Evolutionary conservation across 2,329 filamentous ascomycete species (phyloP).

Genomic region (Microdochium bolleyi): DNA sequence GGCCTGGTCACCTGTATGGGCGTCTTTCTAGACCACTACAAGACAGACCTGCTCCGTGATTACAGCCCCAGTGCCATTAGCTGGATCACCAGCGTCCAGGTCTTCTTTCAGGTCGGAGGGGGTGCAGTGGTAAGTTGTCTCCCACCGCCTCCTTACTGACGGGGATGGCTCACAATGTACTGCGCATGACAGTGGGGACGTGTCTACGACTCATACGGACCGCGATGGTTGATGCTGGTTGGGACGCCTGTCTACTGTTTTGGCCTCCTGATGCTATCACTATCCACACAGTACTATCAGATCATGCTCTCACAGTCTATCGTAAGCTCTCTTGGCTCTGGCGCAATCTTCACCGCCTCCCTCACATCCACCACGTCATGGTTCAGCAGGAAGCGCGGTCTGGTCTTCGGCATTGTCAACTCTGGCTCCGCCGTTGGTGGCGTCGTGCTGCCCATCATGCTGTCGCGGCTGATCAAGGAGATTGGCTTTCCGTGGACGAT

Average conservation of each 20-base stretch:
- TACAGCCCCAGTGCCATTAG: slow-evolving; percentile 43
- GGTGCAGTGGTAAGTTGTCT: slow-evolving; percentile 26
- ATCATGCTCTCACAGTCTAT: slow-evolving; percentile 29
- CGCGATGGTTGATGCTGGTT: slow-evolving; percentile 40
- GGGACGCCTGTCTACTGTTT: slow-evolving; percentile 48
- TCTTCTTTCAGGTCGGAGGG: slow-evolving; percentile 36
- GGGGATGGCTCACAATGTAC: not conserved
- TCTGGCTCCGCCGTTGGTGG: slow-evolving; percentile 43
- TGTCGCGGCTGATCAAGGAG: slow-evolving; percentile 39
- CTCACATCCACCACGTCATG: slow-evolving; percentile 30
- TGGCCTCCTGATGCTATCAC: slow-evolving; percentile 52
- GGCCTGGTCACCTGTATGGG: slow-evolving; percentile 34
- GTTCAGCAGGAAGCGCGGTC: slow-evolving; percentile 37
- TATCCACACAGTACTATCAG: slow-evolving; percentile 32
- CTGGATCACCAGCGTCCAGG: slow-evolving; percentile 49
- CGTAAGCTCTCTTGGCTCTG: slow-evolving; percentile 22
- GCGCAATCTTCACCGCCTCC: slow-evolving; percentile 25
- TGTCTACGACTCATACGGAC: slow-evolving; percentile 52
- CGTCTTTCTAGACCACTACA: slow-evolving; percentile 51
- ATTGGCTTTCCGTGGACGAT: slow-evolving; percentile 32
- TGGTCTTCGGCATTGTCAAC: slow-evolving; percentile 42
- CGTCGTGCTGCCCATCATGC: slow-evolving; percentile 49
- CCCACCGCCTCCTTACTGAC: not conserved
- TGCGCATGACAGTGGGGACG: slow-evolving; percentile 30
- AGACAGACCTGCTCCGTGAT: slow-evolving; percentile 31